Evolutionary conservation across 495 filamentous ascomycete species (phyloP), one percentile per base, ranked within the genome.

Genomic region (Daldinia loculata): DNA sequence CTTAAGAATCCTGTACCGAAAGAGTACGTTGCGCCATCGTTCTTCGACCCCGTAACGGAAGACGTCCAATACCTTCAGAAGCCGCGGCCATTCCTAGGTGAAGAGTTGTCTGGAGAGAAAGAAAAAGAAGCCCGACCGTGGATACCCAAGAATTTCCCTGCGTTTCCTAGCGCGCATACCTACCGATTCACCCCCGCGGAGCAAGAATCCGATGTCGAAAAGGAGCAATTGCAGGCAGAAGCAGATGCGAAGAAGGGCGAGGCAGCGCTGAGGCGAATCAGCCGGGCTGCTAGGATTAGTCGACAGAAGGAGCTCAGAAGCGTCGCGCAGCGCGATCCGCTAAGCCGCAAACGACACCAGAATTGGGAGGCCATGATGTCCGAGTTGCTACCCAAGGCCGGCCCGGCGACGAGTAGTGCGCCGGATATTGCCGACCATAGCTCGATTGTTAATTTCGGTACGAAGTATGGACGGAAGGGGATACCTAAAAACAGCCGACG

Each of bases 391-490:
- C 78, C 80, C 32, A 74, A 77, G 9, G 71, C 74, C 7, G 73
- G 58, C 22, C 90, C 88, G 72, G 12, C 15, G 22, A 89, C 89
- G 78, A 90, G 88, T 74, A 89, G 83, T 11, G 90, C 84, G 60
- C 92, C 90, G 1, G 82, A 84, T 19, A 82, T 84, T 52, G 83
- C 83, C 2, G 82, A 85, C 22, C 79, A 85, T 55, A 84, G 82
- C 66, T 80, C 82, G 62, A 80, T 84, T 69, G 83, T 85, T 39
- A 81, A 84, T 48, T 74, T 77, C 14, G 80, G 80, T n/a, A 73
- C 69, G 51, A 61, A 56, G 6, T 77, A 76, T 30, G 74, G 76
- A 19, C 73, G 82, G 6, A 75, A 74, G 41, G 82, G 81, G 29
- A 43, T 83, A 27, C 75, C 76, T 3, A 74, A 80, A 52, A 75